Evolutionary conservation across 129 eudicot genomes (phyloP).

Genomic region (Gnaphalium uliginosum): DNA sequence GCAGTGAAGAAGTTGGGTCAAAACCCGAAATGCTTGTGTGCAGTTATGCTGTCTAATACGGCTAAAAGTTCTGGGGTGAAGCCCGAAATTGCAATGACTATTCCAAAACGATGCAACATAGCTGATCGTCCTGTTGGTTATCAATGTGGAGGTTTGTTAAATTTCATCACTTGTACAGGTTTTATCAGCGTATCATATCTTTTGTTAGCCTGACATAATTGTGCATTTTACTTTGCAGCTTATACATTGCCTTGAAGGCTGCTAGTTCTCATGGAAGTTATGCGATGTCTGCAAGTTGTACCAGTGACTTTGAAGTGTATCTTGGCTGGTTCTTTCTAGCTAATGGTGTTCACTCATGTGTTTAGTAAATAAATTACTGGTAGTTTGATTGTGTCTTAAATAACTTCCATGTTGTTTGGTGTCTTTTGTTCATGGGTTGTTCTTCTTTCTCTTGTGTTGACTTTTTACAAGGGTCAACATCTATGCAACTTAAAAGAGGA

Average conservation of each 20-base stretch:
- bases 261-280: slow-evolving; percentile 20
- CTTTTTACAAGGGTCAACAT: slow-evolving; percentile 26
- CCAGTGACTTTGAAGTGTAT: slow-evolving; percentile 33
- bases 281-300: slow-evolving; percentile 24
- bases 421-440: slow-evolving; percentile 25
- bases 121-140: slow-evolving; percentile 86
- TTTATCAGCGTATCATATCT: not conserved
- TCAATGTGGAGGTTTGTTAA: slow-evolving; percentile 71
- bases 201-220: not conserved
- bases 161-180: not conserved
- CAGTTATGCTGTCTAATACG: slow-evolving; percentile 82
- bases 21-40: slow-evolving; percentile 85
- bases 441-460: slow-evolving; percentile 29
- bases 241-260: slow-evolving; percentile 79
- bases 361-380: slow-evolving; percentile 39
- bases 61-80: slow-evolving; percentile 71
- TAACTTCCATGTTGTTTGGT: slow-evolving; percentile 30
- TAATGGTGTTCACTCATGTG: slow-evolving; percentile 32
- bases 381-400: slow-evolving; percentile 27
- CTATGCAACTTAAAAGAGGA: slow-evolving; percentile 22
- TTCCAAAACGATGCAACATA: slow-evolving; percentile 90
- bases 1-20: slow-evolving; percentile 66
- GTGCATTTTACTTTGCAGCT: slow-evolving; percentile 51
- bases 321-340: slow-evolving; percentile 23
- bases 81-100: slow-evolving; percentile 62